phyloP scores from a whole-genome alignment of 1,284 basidiomycete species.

The Xerocomus amazonicus region DNA sequence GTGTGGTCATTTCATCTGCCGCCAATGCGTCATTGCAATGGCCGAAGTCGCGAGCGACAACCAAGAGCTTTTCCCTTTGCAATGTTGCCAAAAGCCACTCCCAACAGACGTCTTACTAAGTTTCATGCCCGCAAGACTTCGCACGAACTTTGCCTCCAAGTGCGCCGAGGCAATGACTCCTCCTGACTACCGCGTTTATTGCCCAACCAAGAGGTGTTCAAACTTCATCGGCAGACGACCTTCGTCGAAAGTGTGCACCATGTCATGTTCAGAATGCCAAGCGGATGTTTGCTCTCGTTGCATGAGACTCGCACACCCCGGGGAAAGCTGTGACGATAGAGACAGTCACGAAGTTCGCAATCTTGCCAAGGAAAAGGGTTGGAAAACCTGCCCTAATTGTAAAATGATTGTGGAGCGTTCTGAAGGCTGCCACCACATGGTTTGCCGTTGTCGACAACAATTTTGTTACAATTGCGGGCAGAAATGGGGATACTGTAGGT shows the following conservation, averaged over 20 bases:
- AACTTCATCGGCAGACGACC: slow-evolving; percentile 37
- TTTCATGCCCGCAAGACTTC: slow-evolving; percentile 27
- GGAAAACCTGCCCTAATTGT: slow-evolving; percentile 43
- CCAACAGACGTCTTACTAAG: slow-evolving; percentile 27
- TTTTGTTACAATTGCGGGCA: slow-evolving; percentile 42
- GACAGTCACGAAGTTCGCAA: slow-evolving; percentile 27
- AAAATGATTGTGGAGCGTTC: slow-evolving; percentile 39
- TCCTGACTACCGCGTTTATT: slow-evolving; percentile 39
- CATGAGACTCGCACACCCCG: slow-evolving; percentile 21
- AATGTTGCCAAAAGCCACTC: slow-evolving; percentile 39
- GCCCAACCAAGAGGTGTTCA: slow-evolving; percentile 36
- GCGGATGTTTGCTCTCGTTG: slow-evolving; percentile 34
- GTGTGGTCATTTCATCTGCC: slow-evolving; percentile 41
- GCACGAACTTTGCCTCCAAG: slow-evolving; percentile 30
- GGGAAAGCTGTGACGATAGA: slow-evolving; percentile 20
- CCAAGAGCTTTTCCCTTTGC: slow-evolving; percentile 40
- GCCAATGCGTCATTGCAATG: slow-evolving; percentile 36
- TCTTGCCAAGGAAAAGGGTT: slow-evolving; percentile 35
- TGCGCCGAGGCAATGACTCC: slow-evolving; percentile 32
- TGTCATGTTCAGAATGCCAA: slow-evolving; percentile 27
- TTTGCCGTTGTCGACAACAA: slow-evolving; percentile 37
- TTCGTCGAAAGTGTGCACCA: slow-evolving; percentile 5
- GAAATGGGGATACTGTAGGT: slow-evolving; percentile 34
- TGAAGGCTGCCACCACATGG: slow-evolving; percentile 40
- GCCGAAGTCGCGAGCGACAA: slow-evolving; percentile 37